Base-by-base conservation (phyloP, 371 early-diverging fungal genomes). In the Dinochytrium kinnereticum region DNA sequence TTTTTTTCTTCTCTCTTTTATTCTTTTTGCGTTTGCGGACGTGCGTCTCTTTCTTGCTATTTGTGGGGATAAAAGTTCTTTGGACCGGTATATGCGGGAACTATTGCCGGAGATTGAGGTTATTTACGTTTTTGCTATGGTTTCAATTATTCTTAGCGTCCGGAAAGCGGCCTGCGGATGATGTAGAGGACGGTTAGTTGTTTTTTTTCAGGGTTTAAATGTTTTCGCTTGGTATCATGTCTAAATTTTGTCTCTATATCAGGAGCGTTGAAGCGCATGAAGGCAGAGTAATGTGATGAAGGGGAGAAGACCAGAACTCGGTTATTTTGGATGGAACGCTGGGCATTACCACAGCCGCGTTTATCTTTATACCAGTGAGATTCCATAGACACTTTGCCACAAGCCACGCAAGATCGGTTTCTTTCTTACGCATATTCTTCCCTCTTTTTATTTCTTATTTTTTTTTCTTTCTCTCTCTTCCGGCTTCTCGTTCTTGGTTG, bases 251-350 rank as follows among this genome's bases (percentile, higher is more conserved):
- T 34, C 37, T 61, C 24, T 34, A 61, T 61, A 10, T 17, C 7
- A 55, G 30, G 57, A 61, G 61, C 61, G 3, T 34, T 36, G 7
- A 61, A 61, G 34, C 61, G 61, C 19, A 61, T 61, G 15, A 61
- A 61, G 26, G 37, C 17, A 31, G 61, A 61, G 30, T 61, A 55
- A 44, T 44, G 44, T 7, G 7, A 44, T 7, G 44, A 44, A 13
- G 44, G 44, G n/a, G n/a, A n/a, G n/a, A n/a, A n/a, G n/a, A n/a
- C n/a, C n/a, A n/a, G n/a, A n/a, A n/a, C n/a, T n/a, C n/a, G n/a
- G n/a, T n/a, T n/a, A n/a, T n/a, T n/a, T n/a, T n/a, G n/a, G n/a
- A n/a, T n/a, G n/a, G n/a, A n/a, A n/a, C n/a, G n/a, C n/a, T n/a
- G n/a, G n/a, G n/a, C n/a, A n/a, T n/a, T n/a, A n/a, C n/a, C n/a